These are phyloP conservation scores for Holtermanniella nyarrowii DNA, from an alignment of 768 basidiomycete genomes.

Conservation along the genomic window DNA sequence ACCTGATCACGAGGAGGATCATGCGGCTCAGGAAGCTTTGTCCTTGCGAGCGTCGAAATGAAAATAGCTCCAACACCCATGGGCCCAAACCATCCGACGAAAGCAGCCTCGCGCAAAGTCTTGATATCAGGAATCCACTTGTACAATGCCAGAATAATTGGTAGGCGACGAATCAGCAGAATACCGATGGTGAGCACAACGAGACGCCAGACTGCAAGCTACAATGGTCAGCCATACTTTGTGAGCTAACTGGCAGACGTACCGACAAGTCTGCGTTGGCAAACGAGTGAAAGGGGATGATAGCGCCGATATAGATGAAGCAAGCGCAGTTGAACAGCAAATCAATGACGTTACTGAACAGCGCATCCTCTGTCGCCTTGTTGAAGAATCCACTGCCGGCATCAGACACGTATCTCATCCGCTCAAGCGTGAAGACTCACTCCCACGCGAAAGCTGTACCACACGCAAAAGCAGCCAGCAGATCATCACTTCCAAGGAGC, in stretches of 20 bases:
- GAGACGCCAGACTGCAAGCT: conserved; percentile 69
- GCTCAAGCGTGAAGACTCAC: conserved; percentile 85
- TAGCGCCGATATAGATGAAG: conserved; percentile 92
- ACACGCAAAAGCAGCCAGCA: conserved; percentile 87
- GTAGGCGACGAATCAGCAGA: conserved; percentile 71
- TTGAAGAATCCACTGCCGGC: conserved; percentile 43
- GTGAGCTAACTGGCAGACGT: conserved; percentile 4
- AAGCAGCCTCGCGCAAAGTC: conserved; percentile 83
- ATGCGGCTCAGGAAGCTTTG: conserved; percentile 35
- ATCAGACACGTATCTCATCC: conserved; percentile 32
- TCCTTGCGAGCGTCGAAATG: conserved; percentile 49
- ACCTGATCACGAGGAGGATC: conserved; percentile 51
- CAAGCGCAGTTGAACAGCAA: conserved; percentile 86
- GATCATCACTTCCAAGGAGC: conserved; percentile 82
- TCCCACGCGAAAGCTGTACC: conserved; percentile 97
- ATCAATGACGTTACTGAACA: conserved; percentile 90
- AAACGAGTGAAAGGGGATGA: conserved; percentile 88
- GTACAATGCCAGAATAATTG: conserved; percentile 72
- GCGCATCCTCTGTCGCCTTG: conserved; percentile 78
- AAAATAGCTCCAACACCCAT: conserved; percentile 97
- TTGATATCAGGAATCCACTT: conserved; percentile 94
- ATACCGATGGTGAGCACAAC: conserved; percentile 71
- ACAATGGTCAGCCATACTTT: neutral
- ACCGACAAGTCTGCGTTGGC: conserved; percentile 52
- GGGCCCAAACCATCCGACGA: conserved; percentile 85